Percentiles rank a stretch among this genome's conserved stretches.
phyloP scores from a whole-genome alignment of 2,329 filamentous ascomycete species.

The Xylariaceae sp. region DNA sequence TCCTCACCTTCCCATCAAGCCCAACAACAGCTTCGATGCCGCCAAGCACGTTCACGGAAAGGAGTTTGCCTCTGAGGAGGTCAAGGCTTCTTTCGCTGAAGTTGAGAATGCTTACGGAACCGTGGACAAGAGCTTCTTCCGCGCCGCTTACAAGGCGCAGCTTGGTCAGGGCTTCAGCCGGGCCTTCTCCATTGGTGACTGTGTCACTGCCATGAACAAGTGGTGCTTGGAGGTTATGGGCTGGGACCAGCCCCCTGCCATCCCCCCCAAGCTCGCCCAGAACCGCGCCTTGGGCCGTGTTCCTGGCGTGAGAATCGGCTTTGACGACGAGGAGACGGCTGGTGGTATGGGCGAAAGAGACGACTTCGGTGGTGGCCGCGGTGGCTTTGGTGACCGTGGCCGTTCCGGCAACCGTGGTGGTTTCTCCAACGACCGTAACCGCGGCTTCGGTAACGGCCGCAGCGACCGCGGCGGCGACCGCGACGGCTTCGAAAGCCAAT shows the following conservation, averaged over 20 bases:
- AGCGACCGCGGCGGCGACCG: not conserved
- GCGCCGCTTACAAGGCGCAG: conserved; percentile 42
- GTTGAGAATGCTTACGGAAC: conserved; percentile 39
- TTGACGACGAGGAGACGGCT: conserved; percentile 15
- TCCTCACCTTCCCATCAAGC: conserved; percentile 54
- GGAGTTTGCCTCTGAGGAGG: conserved; percentile 36
- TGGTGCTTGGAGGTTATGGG: conserved; percentile 49
- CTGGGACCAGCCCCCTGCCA: conserved; percentile 42
- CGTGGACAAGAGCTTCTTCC: conserved; percentile 39
- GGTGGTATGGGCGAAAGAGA: not conserved
- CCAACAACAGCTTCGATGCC: conserved; percentile 46
- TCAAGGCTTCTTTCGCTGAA: conserved; percentile 38
- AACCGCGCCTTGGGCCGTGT: conserved; percentile 28
- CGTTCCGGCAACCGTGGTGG: not conserved
- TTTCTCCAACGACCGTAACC: not conserved
- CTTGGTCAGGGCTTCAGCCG: conserved; percentile 46
- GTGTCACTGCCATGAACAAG: conserved; percentile 49
- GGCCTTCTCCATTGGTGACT: conserved; percentile 29
- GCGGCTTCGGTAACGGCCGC: too few species aligned
- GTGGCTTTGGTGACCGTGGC: not conserved
- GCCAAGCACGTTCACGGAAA: conserved; percentile 49
- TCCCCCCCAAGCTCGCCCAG: conserved; percentile 26
- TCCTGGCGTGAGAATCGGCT: conserved; percentile 27
- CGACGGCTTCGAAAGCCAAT: not conserved
- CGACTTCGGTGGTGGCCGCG: conserved; percentile 1